Base-by-base conservation (phyloP, 2,329 filamentous ascomycete species). In the Fusarium pseudograminearum region DNA sequence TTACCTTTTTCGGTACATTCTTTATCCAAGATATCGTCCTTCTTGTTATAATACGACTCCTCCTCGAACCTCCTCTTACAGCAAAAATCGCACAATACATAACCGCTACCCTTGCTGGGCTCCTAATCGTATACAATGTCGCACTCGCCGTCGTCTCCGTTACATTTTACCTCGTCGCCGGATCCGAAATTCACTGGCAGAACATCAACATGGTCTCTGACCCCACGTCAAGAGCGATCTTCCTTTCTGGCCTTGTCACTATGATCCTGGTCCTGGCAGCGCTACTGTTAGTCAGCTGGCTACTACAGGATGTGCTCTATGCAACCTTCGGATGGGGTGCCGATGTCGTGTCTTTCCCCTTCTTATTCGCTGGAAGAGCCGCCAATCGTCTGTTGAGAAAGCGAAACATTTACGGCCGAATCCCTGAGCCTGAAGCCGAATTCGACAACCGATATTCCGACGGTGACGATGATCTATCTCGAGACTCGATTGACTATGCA, bases 161-260 rank as follows among this genome's bases (percentile, higher is more conserved):
- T 11, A 74, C 78, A 6, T 80, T 80, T 52, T 80, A 78, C 53
- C 55, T 69, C 18, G 73, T 78, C 8, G 67, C 78, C 3, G 77
- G 78, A 8, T 75, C 77, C 5, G 78, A 80, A 41, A 73, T 80
- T 1, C 78, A 78, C 40, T 80, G 79, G 78, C 73, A 76, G 36
- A 80, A 80, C 51, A 68, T 79, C 30, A 76, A 67, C 14, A 46
- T 79, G 18, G 77, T 74, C 2, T 71, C 73, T 20, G 78, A 80
- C 38, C 66, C 78, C 9, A 73, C 77, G 2, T 76, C 78, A 4
- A 73, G 77, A 59, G 67, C 70, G 5, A 72, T 79, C 48, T 70
- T 80, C n/a, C 68, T 80, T n/a, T 75, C 78, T 4, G 78, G 79
- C 2, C 54, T 78, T 20, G 61, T 80, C 30, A 77, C 76, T 16